phyloP scores from a whole-genome alignment of 2,329 filamentous ascomycete genomes.

The Ascochyta pisi region DNA sequence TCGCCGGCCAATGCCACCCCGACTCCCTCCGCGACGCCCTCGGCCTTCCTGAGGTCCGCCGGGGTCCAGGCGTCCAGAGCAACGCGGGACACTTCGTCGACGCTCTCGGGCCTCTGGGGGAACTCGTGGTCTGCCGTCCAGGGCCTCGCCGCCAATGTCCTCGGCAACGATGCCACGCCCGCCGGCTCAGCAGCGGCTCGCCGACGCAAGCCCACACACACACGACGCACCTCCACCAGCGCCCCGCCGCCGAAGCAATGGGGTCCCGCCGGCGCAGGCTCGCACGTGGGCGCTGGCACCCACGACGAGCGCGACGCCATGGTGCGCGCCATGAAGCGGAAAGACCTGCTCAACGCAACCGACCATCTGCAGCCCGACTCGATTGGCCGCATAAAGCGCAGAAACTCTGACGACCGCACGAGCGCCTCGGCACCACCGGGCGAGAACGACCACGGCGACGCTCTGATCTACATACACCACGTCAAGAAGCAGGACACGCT shows the following conservation, averaged over 20 bases:
- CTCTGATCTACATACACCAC: slow-evolving; percentile 88
- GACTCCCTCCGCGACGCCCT: slow-evolving; percentile 37
- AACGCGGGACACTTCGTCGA: slow-evolving; percentile 30
- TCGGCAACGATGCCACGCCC: slow-evolving; percentile 49
- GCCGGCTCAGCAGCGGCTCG: slow-evolving; percentile 26
- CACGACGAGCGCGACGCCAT: slow-evolving; percentile 55
- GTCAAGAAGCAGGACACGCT: slow-evolving; percentile 85
- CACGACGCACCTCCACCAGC: slow-evolving; percentile 45
- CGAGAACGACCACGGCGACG: slow-evolving; percentile 72
- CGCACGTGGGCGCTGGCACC: slow-evolving; percentile 53
- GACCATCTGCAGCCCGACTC: slow-evolving; percentile 52
- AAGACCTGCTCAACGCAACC: slow-evolving; percentile 55
- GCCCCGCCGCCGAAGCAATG: slow-evolving; percentile 54
- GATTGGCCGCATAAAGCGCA: slow-evolving; percentile 64
- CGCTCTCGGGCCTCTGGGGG: slow-evolving; percentile 55
- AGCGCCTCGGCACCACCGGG: slow-evolving; percentile 57
- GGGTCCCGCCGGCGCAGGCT: slow-evolving; percentile 52
- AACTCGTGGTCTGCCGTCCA: slow-evolving; percentile 59
- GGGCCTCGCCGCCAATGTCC: slow-evolving; percentile 57
- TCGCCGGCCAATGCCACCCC: slow-evolving; percentile 42
- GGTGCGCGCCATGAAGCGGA: slow-evolving; percentile 58
- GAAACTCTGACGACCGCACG: slow-evolving; percentile 69
- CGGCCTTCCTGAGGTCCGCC: slow-evolving; percentile 34
- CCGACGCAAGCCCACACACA: slow-evolving; percentile 42
- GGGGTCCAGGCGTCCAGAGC: slow-evolving; percentile 33